Percentiles rank a stretch among this genome's conserved stretches.
Conservation (phyloP, 1,139 yeast genomes). For the Saccharomyces pastorianus region DNA sequence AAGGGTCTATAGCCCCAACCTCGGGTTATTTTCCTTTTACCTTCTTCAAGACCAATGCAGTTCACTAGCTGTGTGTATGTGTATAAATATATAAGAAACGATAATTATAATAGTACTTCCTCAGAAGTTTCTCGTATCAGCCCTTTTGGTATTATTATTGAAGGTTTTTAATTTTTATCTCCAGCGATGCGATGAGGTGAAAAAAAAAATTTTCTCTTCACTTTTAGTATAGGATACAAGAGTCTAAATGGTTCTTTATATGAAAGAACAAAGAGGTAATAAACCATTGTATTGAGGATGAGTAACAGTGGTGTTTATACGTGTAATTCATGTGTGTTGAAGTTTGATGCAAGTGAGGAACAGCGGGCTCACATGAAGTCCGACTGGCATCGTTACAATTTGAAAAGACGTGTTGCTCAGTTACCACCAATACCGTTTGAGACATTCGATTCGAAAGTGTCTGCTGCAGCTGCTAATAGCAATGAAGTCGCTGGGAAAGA, state of each 20-base stretch:
- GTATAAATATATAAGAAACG: not conserved
- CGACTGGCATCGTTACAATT: conserved; percentile 86
- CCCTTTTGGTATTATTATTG: not conserved
- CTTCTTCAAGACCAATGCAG: not conserved
- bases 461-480: conserved; percentile 42
- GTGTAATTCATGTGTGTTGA: conserved; percentile 80
- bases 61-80: not conserved
- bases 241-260: too few species aligned
- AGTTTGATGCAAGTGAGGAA: conserved; percentile 65
- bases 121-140: too few species aligned
- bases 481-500: conserved; percentile 36
- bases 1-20: not conserved
- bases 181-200: conserved; percentile 5
- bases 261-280: not conserved
- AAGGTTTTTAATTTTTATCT: not conserved
- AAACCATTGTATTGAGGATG: not conserved
- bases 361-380: conserved; percentile 90
- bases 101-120: not conserved
- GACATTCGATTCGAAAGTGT: conserved; percentile 69
- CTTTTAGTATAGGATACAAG: not conserved
- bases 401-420: conserved; percentile 86
- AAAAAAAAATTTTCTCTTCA: not conserved
- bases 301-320: conserved; percentile 41
- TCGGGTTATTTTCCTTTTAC: not conserved
- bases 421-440: conserved; percentile 74